These are phyloP conservation scores for Chlamydomonas schloesseri DNA, from an alignment of 139 green algal genomes.

Conservation along the genomic window DNA sequence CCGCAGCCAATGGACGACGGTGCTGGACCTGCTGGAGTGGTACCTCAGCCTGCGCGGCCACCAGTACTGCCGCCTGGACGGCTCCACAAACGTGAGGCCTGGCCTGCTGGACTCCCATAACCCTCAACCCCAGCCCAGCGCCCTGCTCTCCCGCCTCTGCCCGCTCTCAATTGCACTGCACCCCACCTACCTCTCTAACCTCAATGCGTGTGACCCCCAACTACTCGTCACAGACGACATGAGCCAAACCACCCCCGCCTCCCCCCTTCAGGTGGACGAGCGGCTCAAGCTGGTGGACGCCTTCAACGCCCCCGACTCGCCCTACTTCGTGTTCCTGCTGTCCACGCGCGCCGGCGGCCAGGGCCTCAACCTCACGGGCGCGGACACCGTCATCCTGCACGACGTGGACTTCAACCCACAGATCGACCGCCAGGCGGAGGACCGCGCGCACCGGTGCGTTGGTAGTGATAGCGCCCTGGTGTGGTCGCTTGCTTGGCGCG, in stretches of 20 bases:
- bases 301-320: constrained; percentile 74
- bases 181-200: no score
- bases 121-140: no score
- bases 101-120: no score
- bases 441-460: constrained; percentile 58
- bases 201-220: no score
- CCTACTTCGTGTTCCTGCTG: constrained; percentile 93
- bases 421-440: constrained; percentile 79
- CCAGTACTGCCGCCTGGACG: constrained; percentile 89
- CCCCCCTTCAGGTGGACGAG: constrained; percentile 71
- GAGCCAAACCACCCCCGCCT: no score
- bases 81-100: constrained; percentile 74
- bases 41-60: constrained; percentile 67
- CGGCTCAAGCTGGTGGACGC: constrained; percentile 87
- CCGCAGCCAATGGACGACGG: constrained; percentile 86
- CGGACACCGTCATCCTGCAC: constrained; percentile 96
- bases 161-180: no score
- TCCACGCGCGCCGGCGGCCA: constrained; percentile 92
- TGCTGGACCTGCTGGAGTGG: constrained; percentile 95
- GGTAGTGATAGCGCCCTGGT: no score
- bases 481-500: no score
- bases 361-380: constrained; percentile 95
- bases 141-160: no score
- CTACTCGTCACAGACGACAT: no score
- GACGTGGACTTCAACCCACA: constrained; percentile 96